A percentile compares a stretch with the other conserved stretches of the same genome.
These are phyloP conservation scores for Trametes sp. DNA, from an alignment of 1,284 basidiomycete genomes.

Conservation along the genomic window DNA sequence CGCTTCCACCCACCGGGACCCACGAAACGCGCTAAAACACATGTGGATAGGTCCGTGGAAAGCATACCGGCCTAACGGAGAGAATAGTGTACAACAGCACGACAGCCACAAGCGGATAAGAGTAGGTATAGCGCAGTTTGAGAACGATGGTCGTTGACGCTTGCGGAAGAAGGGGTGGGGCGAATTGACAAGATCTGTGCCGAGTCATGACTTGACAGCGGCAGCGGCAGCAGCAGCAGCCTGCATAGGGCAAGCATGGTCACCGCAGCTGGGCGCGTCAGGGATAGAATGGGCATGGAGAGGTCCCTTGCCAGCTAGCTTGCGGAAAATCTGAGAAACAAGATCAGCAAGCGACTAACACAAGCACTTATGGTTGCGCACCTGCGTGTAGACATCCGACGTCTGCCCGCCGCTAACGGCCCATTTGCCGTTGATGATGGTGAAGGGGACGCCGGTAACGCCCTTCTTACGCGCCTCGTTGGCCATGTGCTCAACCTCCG, in stretches of 20 bases:
- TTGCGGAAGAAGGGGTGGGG: not conserved
- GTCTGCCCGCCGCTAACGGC: conserved; percentile 79
- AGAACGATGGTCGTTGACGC: not conserved
- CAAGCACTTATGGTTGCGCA: conserved; percentile 38
- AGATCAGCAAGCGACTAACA: conserved; percentile 13
- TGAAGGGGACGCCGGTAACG: conserved; percentile 82
- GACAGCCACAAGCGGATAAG: conserved; percentile 9
- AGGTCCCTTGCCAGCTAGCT: conserved; percentile 41
- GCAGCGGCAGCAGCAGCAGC: conserved; percentile 17
- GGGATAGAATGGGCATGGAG: conserved; percentile 27
- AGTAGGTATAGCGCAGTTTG: conserved; percentile 19
- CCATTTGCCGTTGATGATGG: conserved; percentile 82
- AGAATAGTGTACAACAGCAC: conserved; percentile 30
- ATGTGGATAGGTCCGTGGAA: conserved; percentile 18
- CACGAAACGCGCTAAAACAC: conserved; percentile 14
- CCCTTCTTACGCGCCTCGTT: conserved; percentile 72
- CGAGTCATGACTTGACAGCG: conserved; percentile 24
- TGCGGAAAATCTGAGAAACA: conserved; percentile 43
- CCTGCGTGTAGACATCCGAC: conserved; percentile 76
- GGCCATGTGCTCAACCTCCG: conserved; percentile 74
- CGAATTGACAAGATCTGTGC: not conserved
- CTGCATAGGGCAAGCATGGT: conserved; percentile 12
- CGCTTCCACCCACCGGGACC: not conserved
- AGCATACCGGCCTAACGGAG: conserved; percentile 22
- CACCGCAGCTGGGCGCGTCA: conserved; percentile 26